Base-by-base conservation (phyloP, 2,329 filamentous ascomycete species). In the Paecilomyces sp. region DNA sequence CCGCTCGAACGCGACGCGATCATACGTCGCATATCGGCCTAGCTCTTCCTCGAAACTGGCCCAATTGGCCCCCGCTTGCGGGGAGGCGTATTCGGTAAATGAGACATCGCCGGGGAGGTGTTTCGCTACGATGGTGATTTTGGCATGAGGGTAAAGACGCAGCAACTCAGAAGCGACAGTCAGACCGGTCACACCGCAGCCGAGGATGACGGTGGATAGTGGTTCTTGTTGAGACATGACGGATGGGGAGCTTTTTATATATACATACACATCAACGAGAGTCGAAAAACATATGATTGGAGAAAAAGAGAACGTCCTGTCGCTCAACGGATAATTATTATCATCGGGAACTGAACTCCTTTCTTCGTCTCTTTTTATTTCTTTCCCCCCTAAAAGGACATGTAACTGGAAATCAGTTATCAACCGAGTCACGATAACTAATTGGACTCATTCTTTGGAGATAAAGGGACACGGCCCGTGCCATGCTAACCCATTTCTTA, bases 141-240 rank as follows among this genome's bases (percentile, higher is more conserved):
- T 57, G n/a, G 65, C 66, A 15, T 61, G 60, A 31, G 67, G 57
- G 59, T 69, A 68, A 58, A 67, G 61, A 50, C 65, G 65, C 47
- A 68, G 58, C 6, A 57, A 33, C 53, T 57, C 56, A 51, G 52
- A 47, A 12, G 56, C 56, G 15, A 41, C 51, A 13, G 56, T 57
- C 11, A 57, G 56, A 34, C 56, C 56, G 15, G 52, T 52, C 25
- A 57, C 56, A 9, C 56, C 56, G 22, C 41, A 47, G 24, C 56
- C 56, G 56, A 57, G 22, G 47, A 57, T 34, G n/a, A 55, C 7
- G 15, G 41, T 47, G 41, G 41, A 47, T 47, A 18, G 41, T 18
- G 41, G 41, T n/a, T 47, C 8, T 18, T 47, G n/a, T 18, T n/a
- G 41, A n/a, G 41, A 47, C 41, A 47, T 47, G 25, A 28, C 25